phyloP scores from a whole-genome alignment of 2,329 filamentous ascomycete genomes.

The Aspergillus calidoustus region DNA sequence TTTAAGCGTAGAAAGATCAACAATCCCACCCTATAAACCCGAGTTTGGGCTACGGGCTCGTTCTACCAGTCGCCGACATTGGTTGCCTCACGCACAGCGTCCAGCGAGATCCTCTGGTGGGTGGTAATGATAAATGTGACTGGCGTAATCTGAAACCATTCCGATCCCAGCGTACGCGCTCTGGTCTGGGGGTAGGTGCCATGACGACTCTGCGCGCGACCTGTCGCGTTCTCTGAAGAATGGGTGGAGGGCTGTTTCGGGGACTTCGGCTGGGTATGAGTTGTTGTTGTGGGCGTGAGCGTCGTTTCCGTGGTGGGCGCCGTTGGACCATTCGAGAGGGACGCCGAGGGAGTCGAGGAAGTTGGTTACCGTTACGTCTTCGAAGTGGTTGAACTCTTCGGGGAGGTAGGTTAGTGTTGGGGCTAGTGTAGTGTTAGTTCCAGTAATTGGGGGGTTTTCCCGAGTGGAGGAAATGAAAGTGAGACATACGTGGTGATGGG shows the following conservation, averaged over 20 bases:
- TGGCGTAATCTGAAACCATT: conserved; percentile 38
- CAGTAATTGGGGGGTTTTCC: not conserved
- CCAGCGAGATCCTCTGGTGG: conserved; percentile 10
- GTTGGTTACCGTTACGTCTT: conserved; percentile 43
- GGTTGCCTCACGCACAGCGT: not conserved
- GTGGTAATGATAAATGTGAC: conserved; percentile 9
- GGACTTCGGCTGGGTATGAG: conserved; percentile 27
- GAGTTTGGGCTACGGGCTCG: not conserved
- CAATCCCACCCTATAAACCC: not conserved
- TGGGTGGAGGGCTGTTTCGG: conserved; percentile 30
- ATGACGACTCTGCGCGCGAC: conserved; percentile 27
- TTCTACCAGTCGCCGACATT: not conserved
- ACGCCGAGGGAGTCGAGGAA: conserved; percentile 42
- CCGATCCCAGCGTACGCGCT: conserved; percentile 37
- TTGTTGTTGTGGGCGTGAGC: conserved; percentile 33
- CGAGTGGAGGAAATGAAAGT: not conserved
- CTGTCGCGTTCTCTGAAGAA: conserved; percentile 9
- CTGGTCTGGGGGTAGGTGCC: conserved; percentile 40
- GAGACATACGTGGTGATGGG: conserved; percentile 16
- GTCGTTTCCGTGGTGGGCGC: conserved; percentile 24
- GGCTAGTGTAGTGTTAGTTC: conserved; percentile 20
- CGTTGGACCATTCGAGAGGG: conserved; percentile 37
- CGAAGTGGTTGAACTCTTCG: conserved; percentile 40
- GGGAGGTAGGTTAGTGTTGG: conserved; percentile 36
- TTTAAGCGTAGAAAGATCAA: not conserved